Evolutionary conservation across 345 rosid species (phyloP).

Genomic region (Citrus unshiu): DNA sequence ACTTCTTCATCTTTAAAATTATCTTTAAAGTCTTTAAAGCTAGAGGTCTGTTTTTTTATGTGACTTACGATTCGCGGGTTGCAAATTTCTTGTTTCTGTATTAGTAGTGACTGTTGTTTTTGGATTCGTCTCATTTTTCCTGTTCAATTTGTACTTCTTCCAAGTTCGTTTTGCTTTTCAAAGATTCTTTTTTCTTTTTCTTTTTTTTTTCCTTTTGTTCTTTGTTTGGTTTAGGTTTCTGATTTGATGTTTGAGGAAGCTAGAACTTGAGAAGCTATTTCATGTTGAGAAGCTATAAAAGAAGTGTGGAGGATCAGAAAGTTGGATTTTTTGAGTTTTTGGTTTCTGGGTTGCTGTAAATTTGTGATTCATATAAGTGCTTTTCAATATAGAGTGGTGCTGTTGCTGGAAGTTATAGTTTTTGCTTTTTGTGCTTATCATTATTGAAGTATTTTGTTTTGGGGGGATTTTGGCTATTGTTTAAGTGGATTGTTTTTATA

Average conservation of each 20-base stretch:
- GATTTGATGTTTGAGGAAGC: conserved; percentile 2
- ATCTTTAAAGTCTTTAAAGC: neutral
- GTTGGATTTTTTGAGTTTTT: neutral
- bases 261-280: conserved; percentile 8
- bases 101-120: neutral
- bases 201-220: neutral
- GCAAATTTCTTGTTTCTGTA: neutral
- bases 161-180: neutral
- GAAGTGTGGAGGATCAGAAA: neutral
- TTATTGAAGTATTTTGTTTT: neutral
- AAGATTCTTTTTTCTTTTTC: neutral
- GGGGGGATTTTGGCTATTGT: neutral
- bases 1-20: neutral
- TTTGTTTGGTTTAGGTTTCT: conserved; percentile 8
- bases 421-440: neutral
- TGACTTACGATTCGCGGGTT: neutral
- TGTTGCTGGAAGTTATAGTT: neutral
- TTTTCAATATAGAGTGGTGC: neutral
- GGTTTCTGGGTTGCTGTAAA: neutral
- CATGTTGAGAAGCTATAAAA: neutral
- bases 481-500: neutral
- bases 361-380: neutral
- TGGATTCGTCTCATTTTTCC: neutral
- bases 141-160: neutral
- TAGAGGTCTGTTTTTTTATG: neutral